Conservation (phyloP, 1,139 yeast genomes). For the Scheffersomyces cryptocercus region DNA sequence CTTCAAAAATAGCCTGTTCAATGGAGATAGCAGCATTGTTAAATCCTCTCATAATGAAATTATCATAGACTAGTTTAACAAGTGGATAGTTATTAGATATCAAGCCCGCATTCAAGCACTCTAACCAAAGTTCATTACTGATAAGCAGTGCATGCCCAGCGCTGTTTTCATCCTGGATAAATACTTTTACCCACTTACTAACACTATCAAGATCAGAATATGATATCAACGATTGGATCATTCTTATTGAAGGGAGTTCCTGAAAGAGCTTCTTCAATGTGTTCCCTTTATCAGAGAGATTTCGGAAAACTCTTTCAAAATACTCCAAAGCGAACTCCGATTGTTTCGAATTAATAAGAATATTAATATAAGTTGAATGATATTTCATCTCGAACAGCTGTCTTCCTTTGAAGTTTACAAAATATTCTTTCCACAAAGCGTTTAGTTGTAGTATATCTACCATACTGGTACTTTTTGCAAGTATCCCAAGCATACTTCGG, state of each 20-base stretch:
- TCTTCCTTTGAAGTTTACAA: slow-evolving; percentile 5
- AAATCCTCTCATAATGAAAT: slow-evolving; percentile 31
- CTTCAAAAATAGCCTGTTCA: slow-evolving; percentile 24
- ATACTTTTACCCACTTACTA: slow-evolving; percentile 12
- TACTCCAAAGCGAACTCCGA: slow-evolving; percentile 22
- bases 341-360: slow-evolving; percentile 27
- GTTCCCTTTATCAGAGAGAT: not conserved
- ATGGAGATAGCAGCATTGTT: slow-evolving; percentile 20
- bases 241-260: slow-evolving; percentile 5
- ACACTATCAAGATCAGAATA: slow-evolving; percentile 22
- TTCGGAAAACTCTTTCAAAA: slow-evolving; percentile 12
- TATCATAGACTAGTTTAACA: slow-evolving; percentile 29
- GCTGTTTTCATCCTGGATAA: slow-evolving; percentile 5
- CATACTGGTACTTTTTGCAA: slow-evolving; percentile 7
- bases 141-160: slow-evolving; percentile 4
- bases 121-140: slow-evolving; percentile 20
- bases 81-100: slow-evolving; percentile 25
- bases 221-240: slow-evolving; percentile 6
- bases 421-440: slow-evolving; percentile 19
- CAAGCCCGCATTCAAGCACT: slow-evolving; percentile 25
- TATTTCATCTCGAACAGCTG: slow-evolving; percentile 15
- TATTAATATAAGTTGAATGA: slow-evolving; percentile 24
- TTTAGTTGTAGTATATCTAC: slow-evolving; percentile 19
- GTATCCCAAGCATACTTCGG: not conserved
- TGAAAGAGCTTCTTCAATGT: not conserved